A percentile compares a stretch with the other conserved stretches of the same genome.
These are phyloP conservation scores for Coccinonectria pachysandricola DNA, from an alignment of 2,329 filamentous ascomycete genomes.

Conservation along the genomic window DNA sequence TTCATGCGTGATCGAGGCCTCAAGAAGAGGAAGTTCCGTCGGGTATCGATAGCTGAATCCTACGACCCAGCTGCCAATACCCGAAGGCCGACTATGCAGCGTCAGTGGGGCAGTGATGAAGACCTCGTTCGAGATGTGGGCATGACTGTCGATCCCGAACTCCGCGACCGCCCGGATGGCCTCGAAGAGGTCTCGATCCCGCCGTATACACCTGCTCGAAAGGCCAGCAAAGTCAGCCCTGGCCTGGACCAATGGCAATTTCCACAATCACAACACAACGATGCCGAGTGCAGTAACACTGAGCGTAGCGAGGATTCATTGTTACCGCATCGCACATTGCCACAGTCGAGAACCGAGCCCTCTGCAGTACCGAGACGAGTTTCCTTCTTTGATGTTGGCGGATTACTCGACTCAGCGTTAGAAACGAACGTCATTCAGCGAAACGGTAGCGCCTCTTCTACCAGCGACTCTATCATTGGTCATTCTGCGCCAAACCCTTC, in stretches of 20 bases:
- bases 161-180: slow-evolving; percentile 30
- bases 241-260: slow-evolving; percentile 40
- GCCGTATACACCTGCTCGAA: slow-evolving; percentile 27
- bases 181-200: slow-evolving; percentile 19
- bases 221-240: slow-evolving; percentile 21
- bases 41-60: slow-evolving; percentile 52
- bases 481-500: slow-evolving; percentile 31
- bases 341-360: slow-evolving; percentile 16
- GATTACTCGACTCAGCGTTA: slow-evolving; percentile 48
- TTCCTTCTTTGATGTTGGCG: slow-evolving; percentile 80
- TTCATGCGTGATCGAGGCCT: slow-evolving; percentile 84
- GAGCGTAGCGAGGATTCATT: slow-evolving; percentile 37
- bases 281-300: too few species aligned
- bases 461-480: slow-evolving; percentile 27
- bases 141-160: slow-evolving; percentile 48
- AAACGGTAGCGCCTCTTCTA: slow-evolving; percentile 32
- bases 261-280: slow-evolving; percentile 28
- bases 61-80: slow-evolving; percentile 36
- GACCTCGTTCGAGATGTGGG: slow-evolving; percentile 77
- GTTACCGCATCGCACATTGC: slow-evolving; percentile 24
- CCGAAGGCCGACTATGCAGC: slow-evolving; percentile 42
- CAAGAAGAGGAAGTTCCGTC: slow-evolving; percentile 79
- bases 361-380: slow-evolving; percentile 32
- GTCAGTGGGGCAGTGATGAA: slow-evolving; percentile 81
- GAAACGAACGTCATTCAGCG: slow-evolving; percentile 25